These are phyloP conservation scores for Myotisia sp. DNA, from an alignment of 2,329 filamentous ascomycete species.

Conservation along the genomic window DNA sequence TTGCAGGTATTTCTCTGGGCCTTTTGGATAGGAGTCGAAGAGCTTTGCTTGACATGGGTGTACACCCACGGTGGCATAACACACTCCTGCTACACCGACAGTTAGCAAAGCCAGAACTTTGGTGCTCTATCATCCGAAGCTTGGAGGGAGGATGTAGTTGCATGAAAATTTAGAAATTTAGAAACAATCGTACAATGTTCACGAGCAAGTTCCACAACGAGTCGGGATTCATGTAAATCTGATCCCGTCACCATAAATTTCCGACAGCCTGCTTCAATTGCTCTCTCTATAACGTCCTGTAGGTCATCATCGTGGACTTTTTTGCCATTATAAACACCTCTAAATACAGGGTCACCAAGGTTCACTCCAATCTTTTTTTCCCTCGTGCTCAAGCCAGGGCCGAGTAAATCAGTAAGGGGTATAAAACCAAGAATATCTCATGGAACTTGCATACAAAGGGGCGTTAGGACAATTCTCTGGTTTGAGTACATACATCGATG, in stretches of 20 bases:
- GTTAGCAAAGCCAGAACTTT: neutral
- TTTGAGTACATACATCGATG: slow-evolving; percentile 30
- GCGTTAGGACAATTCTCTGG: neutral
- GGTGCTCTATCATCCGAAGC: too few relatives aligned
- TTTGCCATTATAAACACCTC: slow-evolving; percentile 69
- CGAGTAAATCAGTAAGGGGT: neutral
- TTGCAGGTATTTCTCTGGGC: slow-evolving; percentile 33
- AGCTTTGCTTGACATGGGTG: slow-evolving; percentile 78
- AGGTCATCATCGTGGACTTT: slow-evolving; percentile 38
- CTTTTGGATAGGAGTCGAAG: slow-evolving; percentile 48
- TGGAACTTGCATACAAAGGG: neutral
- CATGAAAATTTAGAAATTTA: neutral
- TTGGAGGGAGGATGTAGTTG: neutral
- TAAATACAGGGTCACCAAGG: slow-evolving; percentile 80
- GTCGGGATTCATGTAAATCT: slow-evolving; percentile 60
- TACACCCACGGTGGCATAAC: slow-evolving; percentile 84
- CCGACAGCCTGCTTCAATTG: slow-evolving; percentile 60
- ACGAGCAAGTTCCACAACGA: slow-evolving; percentile 59
- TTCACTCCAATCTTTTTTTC: slow-evolving; percentile 79
- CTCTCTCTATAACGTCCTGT: slow-evolving; percentile 60
- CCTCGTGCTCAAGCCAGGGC: slow-evolving; percentile 1
- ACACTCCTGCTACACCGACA: slow-evolving; percentile 48
- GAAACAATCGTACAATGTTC: slow-evolving; percentile 49
- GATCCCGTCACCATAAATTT: slow-evolving; percentile 93
- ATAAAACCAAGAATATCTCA: too few relatives aligned